Percentiles rank a stretch among this genome's conserved stretches.
phyloP scores from a whole-genome alignment of 352 stramenopile genomes.

The Globisporangium emineosum region DNA sequence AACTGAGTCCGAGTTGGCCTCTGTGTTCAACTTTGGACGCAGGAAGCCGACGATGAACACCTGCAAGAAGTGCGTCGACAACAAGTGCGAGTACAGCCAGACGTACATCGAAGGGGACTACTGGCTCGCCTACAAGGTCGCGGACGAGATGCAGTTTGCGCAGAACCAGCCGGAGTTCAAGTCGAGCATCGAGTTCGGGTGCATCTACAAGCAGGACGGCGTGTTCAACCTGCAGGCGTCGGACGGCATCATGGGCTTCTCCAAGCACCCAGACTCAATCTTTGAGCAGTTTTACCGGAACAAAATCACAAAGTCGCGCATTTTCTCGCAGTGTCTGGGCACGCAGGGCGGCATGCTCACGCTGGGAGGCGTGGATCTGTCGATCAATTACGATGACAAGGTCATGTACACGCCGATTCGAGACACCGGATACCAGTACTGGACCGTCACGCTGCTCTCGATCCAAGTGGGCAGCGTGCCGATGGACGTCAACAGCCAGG shows the following conservation, averaged over 20 bases:
- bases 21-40: not conserved
- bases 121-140: slow-evolving; percentile 89
- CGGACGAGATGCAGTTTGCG: slow-evolving; percentile 65
- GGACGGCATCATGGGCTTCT: slow-evolving; percentile 98
- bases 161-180: slow-evolving; percentile 19
- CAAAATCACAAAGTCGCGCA: slow-evolving; percentile 74
- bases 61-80: slow-evolving; percentile 32
- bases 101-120: slow-evolving; percentile 93
- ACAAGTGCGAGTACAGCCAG: slow-evolving; percentile 89
- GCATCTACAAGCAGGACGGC: slow-evolving; percentile 89
- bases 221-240: slow-evolving; percentile 91
- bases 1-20: slow-evolving; percentile 3
- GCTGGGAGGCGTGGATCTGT: slow-evolving; percentile 85
- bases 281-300: slow-evolving; percentile 89
- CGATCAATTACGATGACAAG: slow-evolving; percentile 50
- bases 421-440: slow-evolving; percentile 76
- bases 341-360: slow-evolving; percentile 89
- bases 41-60: slow-evolving; percentile 28
- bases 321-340: slow-evolving; percentile 94
- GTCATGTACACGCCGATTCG: slow-evolving; percentile 88
- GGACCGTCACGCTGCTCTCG: slow-evolving; percentile 60
- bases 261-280: slow-evolving; percentile 83
- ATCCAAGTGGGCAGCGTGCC: slow-evolving; percentile 37
- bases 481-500: slow-evolving; percentile 29
- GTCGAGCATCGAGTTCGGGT: slow-evolving; percentile 90